Evolutionary conservation across 1,139 yeast genomes (phyloP), one percentile per base, ranked within the genome.

Genomic region (Blastobotrys aristatus): DNA sequence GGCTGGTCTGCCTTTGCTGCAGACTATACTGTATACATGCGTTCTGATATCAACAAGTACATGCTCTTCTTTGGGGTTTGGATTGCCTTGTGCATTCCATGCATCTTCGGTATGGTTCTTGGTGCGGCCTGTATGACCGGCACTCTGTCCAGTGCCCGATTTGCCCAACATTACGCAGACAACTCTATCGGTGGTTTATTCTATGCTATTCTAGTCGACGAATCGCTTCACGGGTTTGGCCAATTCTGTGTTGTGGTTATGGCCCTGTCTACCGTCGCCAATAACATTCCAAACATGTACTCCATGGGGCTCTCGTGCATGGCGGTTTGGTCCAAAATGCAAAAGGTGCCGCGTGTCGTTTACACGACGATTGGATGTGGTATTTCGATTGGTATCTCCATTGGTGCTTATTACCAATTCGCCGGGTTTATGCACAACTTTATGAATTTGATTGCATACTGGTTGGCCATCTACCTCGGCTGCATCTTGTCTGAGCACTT

Each of bases 1-100:
- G 97, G 97, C 54, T 89, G 97, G 97, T 80, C 95, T 50, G 84
- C 96, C 21, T 87, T 84, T 61, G 94, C 96, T 40, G 80, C 95
- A 37, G 97, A 89, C 70, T 90, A 89, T 69, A 87, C 96, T 47
- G 90, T 84, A 46, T 90, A 88, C 71, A 89, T 86, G 77, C 76
- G 77, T 54, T 73, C 78, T 62, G 73, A 79, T 61, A 79, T 82
- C 53, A 77, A 76, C 65, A 70, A 78, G 37, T 53, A 57, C 60
- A 80, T 73, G 64, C 74, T 87, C 51, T 88, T 88, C 71, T 65
- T 76, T 48, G 74, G 81, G 56, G 79, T 89, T 50, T 64, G 78
- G 53, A 53, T 68, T 44, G 95, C 95, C 56, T 74, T 87, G 60
- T 69, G 73, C 55, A 54, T 76, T 54, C 95, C 97, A 48, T 74